Evolutionary conservation across 2,329 filamentous ascomycete genomes (phyloP).

Genomic region (Colletotrichum theobromicola): DNA sequence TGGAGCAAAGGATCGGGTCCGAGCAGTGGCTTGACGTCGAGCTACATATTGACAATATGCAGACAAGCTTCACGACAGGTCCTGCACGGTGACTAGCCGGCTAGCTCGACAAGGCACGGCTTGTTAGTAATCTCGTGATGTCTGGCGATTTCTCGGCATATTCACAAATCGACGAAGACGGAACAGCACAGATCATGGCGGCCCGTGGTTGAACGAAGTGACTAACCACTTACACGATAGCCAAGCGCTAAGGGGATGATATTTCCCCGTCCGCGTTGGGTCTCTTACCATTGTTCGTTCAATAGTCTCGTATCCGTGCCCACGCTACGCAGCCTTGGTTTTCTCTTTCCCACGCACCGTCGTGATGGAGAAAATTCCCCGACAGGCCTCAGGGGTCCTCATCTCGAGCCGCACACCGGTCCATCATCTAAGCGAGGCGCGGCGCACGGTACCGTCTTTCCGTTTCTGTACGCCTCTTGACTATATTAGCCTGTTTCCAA

Average conservation of each 20-base stretch:
- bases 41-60: slow-evolving; percentile 5
- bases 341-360: not conserved
- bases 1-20: not conserved
- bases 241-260: not conserved
- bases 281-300: not conserved
- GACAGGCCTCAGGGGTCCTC: not conserved
- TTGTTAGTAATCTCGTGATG: not conserved
- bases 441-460: not conserved
- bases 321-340: not conserved
- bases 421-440: not conserved
- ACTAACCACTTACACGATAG: not conserved
- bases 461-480: not conserved
- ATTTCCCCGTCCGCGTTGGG: not conserved
- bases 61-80: not conserved
- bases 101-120: not conserved
- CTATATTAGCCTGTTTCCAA: not conserved
- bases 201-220: not conserved
- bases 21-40: slow-evolving; percentile 10
- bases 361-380: not conserved
- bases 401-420: not conserved
- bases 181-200: not conserved
- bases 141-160: not conserved
- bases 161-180: not conserved
- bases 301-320: slow-evolving; percentile 7
- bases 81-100: not conserved